A percentile compares a stretch with the other conserved stretches of the same genome.
These are phyloP conservation scores for Komagataella mondaviorum DNA, from an alignment of 805 yeast genomes.

Conservation along the genomic window DNA sequence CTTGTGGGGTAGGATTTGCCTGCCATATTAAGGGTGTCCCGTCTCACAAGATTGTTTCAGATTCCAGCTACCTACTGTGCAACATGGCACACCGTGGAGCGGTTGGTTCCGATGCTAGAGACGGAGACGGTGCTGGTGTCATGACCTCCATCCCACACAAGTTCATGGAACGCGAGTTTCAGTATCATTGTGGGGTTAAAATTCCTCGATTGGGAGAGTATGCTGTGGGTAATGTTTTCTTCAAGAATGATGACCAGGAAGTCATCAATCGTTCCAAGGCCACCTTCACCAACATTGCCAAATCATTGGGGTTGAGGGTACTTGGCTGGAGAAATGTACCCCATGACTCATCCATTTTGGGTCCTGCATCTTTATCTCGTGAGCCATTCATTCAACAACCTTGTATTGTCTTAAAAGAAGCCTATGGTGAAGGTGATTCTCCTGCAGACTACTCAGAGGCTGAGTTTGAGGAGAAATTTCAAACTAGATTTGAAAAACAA, in stretches of 20 bases:
- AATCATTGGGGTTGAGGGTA: constrained; percentile 62
- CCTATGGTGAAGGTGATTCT: constrained; percentile 23
- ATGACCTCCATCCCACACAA: constrained; percentile 86
- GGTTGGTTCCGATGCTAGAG: constrained; percentile 87
- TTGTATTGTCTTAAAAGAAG: constrained; percentile 56
- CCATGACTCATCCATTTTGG: constrained; percentile 84
- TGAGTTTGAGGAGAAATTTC: constrained; percentile 42
- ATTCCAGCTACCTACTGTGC: constrained; percentile 76
- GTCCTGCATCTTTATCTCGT: constrained; percentile 87
- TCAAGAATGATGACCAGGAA: constrained; percentile 68
- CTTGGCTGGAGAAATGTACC: constrained; percentile 95
- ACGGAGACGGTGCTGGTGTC: constrained; percentile 99
- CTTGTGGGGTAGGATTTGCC: constrained; percentile 98
- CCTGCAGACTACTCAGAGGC: constrained; percentile 27
- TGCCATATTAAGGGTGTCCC: constrained; percentile 82
- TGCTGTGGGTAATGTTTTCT: constrained; percentile 90
- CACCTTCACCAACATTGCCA: constrained; percentile 74
- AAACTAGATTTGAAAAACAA: constrained; percentile 65
- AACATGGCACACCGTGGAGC: constrained; percentile 99
- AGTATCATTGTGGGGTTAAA: constrained; percentile 47
- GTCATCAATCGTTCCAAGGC: constrained; percentile 56
- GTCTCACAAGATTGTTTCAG: constrained; percentile 87
- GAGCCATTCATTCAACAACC: constrained; percentile 92
- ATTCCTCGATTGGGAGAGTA: constrained; percentile 78
- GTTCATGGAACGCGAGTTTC: constrained; percentile 76